Base-by-base conservation (phyloP, 768 basidiomycete genomes). In the Pleurotus tuber-regium region DNA sequence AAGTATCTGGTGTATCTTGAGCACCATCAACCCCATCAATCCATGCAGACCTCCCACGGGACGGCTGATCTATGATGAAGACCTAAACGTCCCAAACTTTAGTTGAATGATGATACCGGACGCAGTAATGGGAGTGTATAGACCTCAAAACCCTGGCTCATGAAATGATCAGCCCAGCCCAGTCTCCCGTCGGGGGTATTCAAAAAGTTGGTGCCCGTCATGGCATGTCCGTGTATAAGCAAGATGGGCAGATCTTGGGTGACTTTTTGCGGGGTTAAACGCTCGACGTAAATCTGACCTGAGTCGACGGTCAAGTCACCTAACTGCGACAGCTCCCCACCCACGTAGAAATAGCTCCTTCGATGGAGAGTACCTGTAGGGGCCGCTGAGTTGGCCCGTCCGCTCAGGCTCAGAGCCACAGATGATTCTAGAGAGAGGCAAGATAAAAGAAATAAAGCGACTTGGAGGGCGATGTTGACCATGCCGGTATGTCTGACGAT, bases 1-100 rank as follows among this genome's bases (percentile, higher is more conserved):
- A 46, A 1, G 66, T 57, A 16, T 63, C 62, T 21, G 52, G 51
- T 11, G 54, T 42, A 9, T 31, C 43, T 14, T 58, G 58, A 1
- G 51, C 18, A 10, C 71, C 71, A 35, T 72, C 65, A 8, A 64
- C 54, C 35, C 52, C 48, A 16, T 63, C 44, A 41, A 67, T 67
- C 71, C 69, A 72, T 2, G 65, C 54, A 36, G 71, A 72, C 19
- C 71, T 68, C 12, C 60, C 71, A 6, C 71, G 64, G 14, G 68
- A 58, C 1, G 71, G 65, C 52, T 72, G 71, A 43, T 72, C 71
- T 24, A 72, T 57, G 31, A 72, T 64, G 52, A 75, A 77, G 1
- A 78, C 52, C 76, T 72, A 50, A 16, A 24, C 10, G 10, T 6
- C 14, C 12, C 19, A 16, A n/a, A 6, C 16, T 23, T 28, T 3